A percentile compares a stretch with the other conserved stretches of the same genome.
phyloP scores from a whole-genome alignment of 1,139 yeast species.

The Saccharomyces hybrid region DNA sequence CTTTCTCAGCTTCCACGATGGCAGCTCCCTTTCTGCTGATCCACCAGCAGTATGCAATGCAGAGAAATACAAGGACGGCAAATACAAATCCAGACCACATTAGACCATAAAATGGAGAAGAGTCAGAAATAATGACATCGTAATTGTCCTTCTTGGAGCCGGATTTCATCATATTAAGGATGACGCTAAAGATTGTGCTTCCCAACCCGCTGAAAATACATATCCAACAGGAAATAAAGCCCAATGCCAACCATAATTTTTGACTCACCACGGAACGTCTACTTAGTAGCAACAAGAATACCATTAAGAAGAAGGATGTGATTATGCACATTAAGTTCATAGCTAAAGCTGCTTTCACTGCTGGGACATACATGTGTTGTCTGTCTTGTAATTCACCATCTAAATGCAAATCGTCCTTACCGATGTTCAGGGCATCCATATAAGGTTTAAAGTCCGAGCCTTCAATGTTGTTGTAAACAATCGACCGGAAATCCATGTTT shows the following conservation, averaged over 20 bases:
- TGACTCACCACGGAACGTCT: constrained; percentile 2
- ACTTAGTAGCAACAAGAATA: constrained; percentile 5
- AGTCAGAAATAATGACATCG: constrained; percentile 23
- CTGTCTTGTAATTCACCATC: constrained; percentile 23
- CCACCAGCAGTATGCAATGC: constrained; percentile 7
- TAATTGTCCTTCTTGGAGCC: constrained; percentile 28
- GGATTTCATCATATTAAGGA: constrained; percentile 25
- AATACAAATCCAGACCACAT: constrained; percentile 28
- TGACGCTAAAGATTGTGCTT: constrained; percentile 25
- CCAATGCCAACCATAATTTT: constrained; percentile 11
- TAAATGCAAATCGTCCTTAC: constrained; percentile 12
- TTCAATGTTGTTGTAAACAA: constrained; percentile 2
- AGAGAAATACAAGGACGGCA: constrained; percentile 17
- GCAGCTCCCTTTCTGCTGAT: constrained; percentile 3
- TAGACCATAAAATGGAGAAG: constrained; percentile 24
- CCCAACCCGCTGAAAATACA: constrained; percentile 23
- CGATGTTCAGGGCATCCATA: constrained; percentile 14
- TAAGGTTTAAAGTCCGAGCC: constrained; percentile 17
- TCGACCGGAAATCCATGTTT: constrained; percentile 16
- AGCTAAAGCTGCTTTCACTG: constrained; percentile 24
- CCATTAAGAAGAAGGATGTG: constrained; percentile 14
- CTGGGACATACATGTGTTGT: constrained; percentile 27
- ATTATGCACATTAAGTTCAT: constrained; percentile 21
- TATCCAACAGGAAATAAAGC: constrained; percentile 10
- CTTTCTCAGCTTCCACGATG: constrained; percentile 5